These are phyloP conservation scores for Crithidia acanthocephali DNA, from an alignment of 208 protist genomes.

Conservation along the genomic window DNA sequence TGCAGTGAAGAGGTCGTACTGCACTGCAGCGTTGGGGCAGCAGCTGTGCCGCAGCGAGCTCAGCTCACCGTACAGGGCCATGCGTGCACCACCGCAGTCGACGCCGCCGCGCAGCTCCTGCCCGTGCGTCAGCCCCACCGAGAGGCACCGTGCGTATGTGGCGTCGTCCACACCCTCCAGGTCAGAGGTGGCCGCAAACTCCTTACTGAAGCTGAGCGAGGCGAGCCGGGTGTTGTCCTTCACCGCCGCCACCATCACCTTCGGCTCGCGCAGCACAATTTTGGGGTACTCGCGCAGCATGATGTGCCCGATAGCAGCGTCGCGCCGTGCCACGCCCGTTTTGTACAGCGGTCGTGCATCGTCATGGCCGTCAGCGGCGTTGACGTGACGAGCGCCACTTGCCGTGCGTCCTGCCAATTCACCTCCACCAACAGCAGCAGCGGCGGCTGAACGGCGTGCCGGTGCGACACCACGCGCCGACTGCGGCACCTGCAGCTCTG, in stretches of 20 bases:
- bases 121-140: conserved; percentile 37
- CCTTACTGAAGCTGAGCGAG: conserved; percentile 22
- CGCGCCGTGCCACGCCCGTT: conserved; percentile 33
- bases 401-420: background rate
- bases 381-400: background rate
- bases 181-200: conserved; percentile 36
- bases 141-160: conserved; percentile 40
- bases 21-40: conserved; percentile 46
- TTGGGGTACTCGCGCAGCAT: conserved; percentile 60
- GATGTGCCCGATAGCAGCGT: conserved; percentile 34
- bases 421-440: background rate
- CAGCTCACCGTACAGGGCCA: conserved; percentile 51
- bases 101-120: conserved; percentile 25
- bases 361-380: background rate
- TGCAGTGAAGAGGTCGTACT: conserved; percentile 39
- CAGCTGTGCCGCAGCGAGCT: conserved; percentile 53
- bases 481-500: conserved; percentile 10
- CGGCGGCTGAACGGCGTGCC: background rate
- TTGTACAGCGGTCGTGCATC: background rate
- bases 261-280: conserved; percentile 25
- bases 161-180: conserved; percentile 38
- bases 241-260: conserved; percentile 34
- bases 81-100: conserved; percentile 12
- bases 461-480: conserved; percentile 14
- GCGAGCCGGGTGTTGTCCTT: conserved; percentile 29